Evolutionary conservation across 2,329 filamentous ascomycete genomes (phyloP), one percentile per base, ranked within the genome.

Genomic region (Beauveria sp.): DNA sequence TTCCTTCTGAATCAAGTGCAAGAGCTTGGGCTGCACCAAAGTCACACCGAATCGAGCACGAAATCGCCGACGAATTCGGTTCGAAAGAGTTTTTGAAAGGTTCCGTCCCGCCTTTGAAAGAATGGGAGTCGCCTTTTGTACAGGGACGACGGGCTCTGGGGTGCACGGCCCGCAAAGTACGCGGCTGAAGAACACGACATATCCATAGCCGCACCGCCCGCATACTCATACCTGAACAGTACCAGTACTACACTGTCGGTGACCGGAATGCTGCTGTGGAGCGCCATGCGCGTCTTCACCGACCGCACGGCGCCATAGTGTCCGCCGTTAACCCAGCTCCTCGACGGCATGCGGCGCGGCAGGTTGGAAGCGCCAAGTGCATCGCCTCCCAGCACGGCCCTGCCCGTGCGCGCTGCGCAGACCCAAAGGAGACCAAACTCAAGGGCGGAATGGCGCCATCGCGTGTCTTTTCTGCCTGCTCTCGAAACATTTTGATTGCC

Each of bases 381-480:
- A 61, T 40, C 8, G 64, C 65, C 53, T 66, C 65, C 9, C 66
- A 61, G 22, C 34, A 63, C 22, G 44, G 64, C 63, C 14, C 62
- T 52, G 46, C 60, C 61, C 37, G 64, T 62, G 1, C 55, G 48
- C 47, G 63, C 61, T 12, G 63, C 60, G 71, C 76, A 82, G 22
- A 22, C 22, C 22, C 22, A 2, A 22, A 22, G 22, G 22, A 24
- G 7, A 74, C 62, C 69, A 0, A 81, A 81, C 1, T 75, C 74
- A 3, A 73, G 70, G 12, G 82, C 66, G 64, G 82, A 37, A 5
- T 37, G 12, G 79, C 52, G 77, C 77, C 1, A 78, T 79, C 28
- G 83, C 75, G 30, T 20, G 81, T 81, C 65, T 84, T 84, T 67
- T 84, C 81, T 24, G 22, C 22, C 22, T 79, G 18, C 78, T 79